phyloP scores from a whole-genome alignment of 148 eudicot species.

The Heliamphora exappendiculata region DNA sequence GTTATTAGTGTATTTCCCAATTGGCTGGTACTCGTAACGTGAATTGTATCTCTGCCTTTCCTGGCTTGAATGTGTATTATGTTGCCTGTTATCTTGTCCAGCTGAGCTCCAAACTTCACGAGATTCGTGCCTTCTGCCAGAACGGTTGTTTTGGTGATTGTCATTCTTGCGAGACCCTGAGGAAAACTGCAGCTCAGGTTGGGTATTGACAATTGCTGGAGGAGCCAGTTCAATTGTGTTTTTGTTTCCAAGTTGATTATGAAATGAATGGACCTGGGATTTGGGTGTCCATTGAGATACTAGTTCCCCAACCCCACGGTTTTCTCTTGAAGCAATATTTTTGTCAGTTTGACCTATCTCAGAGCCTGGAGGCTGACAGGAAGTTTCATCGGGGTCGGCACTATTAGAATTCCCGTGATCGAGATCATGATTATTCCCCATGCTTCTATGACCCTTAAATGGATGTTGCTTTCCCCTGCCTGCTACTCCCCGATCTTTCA shows the following conservation, averaged over 20 bases:
- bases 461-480: slow-evolving; percentile 50
- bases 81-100: slow-evolving; percentile 44
- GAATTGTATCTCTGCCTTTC: slow-evolving; percentile 61
- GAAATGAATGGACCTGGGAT: slow-evolving; percentile 31
- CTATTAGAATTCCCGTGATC: slow-evolving; percentile 31
- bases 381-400: slow-evolving; percentile 23
- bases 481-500: slow-evolving; percentile 34
- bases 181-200: slow-evolving; percentile 36
- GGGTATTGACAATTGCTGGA: slow-evolving; percentile 17
- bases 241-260: slow-evolving; percentile 28
- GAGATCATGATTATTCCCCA: slow-evolving; percentile 21
- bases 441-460: slow-evolving; percentile 39
- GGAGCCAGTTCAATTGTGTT: slow-evolving; percentile 27
- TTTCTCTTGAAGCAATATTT: slow-evolving; percentile 36
- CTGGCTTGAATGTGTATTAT: slow-evolving; percentile 26
- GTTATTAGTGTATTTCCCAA: slow-evolving; percentile 36
- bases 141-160: slow-evolving; percentile 35
- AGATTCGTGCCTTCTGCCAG: slow-evolving; percentile 41
- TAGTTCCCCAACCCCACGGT: slow-evolving; percentile 39
- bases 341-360: slow-evolving; percentile 45
- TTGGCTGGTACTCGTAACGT: slow-evolving; percentile 79
- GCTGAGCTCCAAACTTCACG: slow-evolving; percentile 47
- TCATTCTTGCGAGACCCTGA: slow-evolving; percentile 46
- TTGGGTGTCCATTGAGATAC: slow-evolving; percentile 84
- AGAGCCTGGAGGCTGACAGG: slow-evolving; percentile 18